Percentiles rank a stretch among this genome's conserved stretches.
Evolutionary conservation across 192 early-diverging fungal genomes (phyloP).

Genomic region (Mortierella alpina): DNA sequence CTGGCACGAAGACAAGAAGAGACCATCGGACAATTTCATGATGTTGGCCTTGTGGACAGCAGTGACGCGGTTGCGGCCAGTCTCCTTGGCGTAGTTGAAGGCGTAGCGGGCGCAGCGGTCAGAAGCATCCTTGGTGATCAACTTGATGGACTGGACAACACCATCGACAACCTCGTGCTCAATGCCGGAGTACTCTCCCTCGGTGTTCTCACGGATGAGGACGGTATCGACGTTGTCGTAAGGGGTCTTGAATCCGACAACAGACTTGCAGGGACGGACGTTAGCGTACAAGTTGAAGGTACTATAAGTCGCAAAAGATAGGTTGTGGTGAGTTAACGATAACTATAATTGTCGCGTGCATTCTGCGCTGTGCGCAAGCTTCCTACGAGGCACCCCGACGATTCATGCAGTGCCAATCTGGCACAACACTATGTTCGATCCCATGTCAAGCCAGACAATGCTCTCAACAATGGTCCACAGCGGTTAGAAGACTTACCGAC

Average conservation of each 20-base stretch:
- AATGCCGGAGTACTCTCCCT: slow-evolving; percentile 99
- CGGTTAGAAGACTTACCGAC: slow-evolving; percentile 56
- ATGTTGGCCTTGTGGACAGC: slow-evolving; percentile 99
- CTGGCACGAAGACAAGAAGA: slow-evolving; percentile 93
- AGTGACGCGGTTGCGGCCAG: slow-evolving; percentile 93
- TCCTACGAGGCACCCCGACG: no score
- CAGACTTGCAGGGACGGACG: slow-evolving; percentile 97
- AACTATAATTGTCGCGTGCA: neutral
- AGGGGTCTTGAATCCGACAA: slow-evolving; percentile 95
- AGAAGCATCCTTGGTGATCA: slow-evolving; percentile 96
- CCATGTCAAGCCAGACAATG: no score
- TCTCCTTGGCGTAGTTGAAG: slow-evolving; percentile 90
- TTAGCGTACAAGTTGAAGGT: slow-evolving; percentile 99
- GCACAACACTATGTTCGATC: no score
- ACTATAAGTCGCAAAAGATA: slow-evolving; percentile 40
- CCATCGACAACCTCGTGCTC: slow-evolving; percentile 96
- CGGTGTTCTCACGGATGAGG: slow-evolving; percentile 99
- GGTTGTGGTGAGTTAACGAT: neutral
- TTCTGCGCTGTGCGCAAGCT: neutral
- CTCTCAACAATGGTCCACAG: neutral
- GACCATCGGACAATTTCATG: slow-evolving; percentile 96
- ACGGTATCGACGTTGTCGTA: slow-evolving; percentile 98
- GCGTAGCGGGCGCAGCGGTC: slow-evolving; percentile 94
- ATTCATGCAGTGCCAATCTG: no score
- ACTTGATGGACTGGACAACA: slow-evolving; percentile 99